Percentiles rank a stretch among this genome's conserved stretches.
These are phyloP conservation scores for Hypomyces perniciosus DNA, from an alignment of 2,329 filamentous ascomycete genomes.

Conservation along the genomic window DNA sequence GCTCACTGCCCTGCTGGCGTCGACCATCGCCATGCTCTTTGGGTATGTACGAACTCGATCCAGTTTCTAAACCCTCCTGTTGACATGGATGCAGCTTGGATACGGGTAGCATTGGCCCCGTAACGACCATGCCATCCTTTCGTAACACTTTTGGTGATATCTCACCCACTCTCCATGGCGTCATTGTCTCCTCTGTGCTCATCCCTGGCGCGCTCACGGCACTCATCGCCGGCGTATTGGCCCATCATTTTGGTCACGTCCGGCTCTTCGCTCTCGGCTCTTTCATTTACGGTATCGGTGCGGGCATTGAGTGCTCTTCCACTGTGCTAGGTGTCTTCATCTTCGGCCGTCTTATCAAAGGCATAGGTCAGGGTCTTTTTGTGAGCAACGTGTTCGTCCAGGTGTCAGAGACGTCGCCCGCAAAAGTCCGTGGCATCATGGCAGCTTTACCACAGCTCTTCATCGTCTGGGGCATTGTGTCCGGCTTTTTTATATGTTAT, in stretches of 20 bases:
- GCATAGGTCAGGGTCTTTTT: constrained; percentile 52
- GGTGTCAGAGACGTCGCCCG: constrained; percentile 55
- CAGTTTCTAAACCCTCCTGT: background rate
- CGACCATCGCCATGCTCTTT: constrained; percentile 28
- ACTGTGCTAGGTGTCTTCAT: constrained; percentile 45
- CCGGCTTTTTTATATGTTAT: constrained; percentile 57
- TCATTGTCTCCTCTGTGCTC: constrained; percentile 55
- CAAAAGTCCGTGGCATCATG: constrained; percentile 43
- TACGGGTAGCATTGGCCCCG: constrained; percentile 51
- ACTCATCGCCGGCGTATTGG: constrained; percentile 50
- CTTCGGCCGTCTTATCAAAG: constrained; percentile 47
- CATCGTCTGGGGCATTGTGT: constrained; percentile 44
- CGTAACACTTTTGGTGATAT: constrained; percentile 43
- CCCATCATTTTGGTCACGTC: constrained; percentile 47
- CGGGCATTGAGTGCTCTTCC: constrained; percentile 33
- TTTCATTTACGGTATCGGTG: constrained; percentile 47
- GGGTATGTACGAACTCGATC: constrained; percentile 16
- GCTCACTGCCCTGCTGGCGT: constrained; percentile 24
- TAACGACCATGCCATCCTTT: constrained; percentile 53
- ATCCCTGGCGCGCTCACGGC: constrained; percentile 55
- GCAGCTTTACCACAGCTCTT: constrained; percentile 49
- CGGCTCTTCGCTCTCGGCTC: constrained; percentile 47
- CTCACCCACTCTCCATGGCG: constrained; percentile 50
- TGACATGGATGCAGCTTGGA: constrained; percentile 18
- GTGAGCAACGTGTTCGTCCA: constrained; percentile 47